These are phyloP conservation scores for Phialophora expanda DNA, from an alignment of 2,329 filamentous ascomycete species.

Conservation along the genomic window DNA sequence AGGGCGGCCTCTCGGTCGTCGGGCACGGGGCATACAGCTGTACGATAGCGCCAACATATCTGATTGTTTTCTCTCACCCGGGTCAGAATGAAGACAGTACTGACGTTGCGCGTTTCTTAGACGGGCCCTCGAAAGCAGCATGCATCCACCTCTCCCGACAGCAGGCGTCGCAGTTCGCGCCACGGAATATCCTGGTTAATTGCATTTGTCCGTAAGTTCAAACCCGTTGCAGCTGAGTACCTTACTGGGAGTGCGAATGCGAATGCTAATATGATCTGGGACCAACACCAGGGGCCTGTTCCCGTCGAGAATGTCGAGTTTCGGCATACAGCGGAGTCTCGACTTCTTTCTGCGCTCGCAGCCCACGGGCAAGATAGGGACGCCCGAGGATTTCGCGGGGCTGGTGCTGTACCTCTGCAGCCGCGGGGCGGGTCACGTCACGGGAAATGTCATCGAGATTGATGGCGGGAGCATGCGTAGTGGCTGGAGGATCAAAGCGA, in stretches of 20 bases:
- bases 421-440: conserved; percentile 51
- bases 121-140: conserved; percentile 60
- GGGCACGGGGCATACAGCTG: conserved; percentile 58
- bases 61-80: no score
- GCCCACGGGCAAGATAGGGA: conserved; percentile 56
- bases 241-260: conserved; percentile 29
- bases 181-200: conserved; percentile 59
- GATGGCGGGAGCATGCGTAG: conserved; percentile 54
- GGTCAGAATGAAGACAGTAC: no score
- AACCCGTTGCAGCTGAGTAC: neutral
- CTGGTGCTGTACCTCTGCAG: conserved; percentile 53
- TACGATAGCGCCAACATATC: neutral
- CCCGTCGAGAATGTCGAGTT: conserved; percentile 60
- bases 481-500: conserved; percentile 48
- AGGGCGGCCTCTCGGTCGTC: conserved; percentile 59
- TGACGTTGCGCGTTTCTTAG: conserved; percentile 32
- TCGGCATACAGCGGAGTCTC: conserved; percentile 56
- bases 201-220: conserved; percentile 45
- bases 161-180: conserved; percentile 57
- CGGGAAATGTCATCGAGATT: conserved; percentile 52
- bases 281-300: conserved; percentile 50
- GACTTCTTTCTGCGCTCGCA: conserved; percentile 55
- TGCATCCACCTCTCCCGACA: conserved; percentile 60
- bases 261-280: neutral
- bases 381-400: conserved; percentile 56